Percentiles rank a stretch among this genome's conserved stretches.
phyloP scores from a whole-genome alignment of 768 basidiomycete species.

The Xerocomus brunneocitrinus region DNA sequence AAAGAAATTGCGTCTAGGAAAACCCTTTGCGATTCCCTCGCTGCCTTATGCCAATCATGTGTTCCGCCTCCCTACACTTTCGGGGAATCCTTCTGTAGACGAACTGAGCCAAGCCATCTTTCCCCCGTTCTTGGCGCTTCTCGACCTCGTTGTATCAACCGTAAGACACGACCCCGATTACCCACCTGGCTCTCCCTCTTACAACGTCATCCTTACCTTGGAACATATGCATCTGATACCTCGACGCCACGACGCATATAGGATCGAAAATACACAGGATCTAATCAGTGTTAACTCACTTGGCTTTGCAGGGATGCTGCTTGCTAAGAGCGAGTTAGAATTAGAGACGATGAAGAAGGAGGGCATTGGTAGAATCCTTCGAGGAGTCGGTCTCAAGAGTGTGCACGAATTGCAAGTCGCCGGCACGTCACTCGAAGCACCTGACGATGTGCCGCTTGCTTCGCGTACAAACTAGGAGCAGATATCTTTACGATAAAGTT shows the following conservation, averaged over 20 bases:
- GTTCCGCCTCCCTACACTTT: conserved; percentile 42
- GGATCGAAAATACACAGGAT: conserved; percentile 49
- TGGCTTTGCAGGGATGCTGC: conserved; percentile 85
- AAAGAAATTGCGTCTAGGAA: conserved; percentile 40
- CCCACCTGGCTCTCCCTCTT: conserved; percentile 64
- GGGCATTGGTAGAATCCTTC: conserved; percentile 58
- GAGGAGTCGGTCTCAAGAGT: conserved; percentile 59
- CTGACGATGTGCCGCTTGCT: conserved; percentile 13
- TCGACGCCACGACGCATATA: conserved; percentile 59
- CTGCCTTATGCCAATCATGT: conserved; percentile 83
- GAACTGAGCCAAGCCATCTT: conserved; percentile 52
- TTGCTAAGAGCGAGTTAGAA: conserved; percentile 81
- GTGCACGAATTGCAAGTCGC: conserved; percentile 63
- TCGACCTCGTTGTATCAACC: conserved; percentile 74
- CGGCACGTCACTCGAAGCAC: conserved; percentile 39
- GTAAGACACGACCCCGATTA: conserved; percentile 63
- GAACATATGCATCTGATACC: conserved; percentile 88
- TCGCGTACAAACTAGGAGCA: not conserved
- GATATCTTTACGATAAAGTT: not conserved
- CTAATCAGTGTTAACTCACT: conserved; percentile 75
- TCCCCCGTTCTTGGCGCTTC: conserved; percentile 60
- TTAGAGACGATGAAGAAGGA: conserved; percentile 62
- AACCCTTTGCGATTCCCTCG: conserved; percentile 61
- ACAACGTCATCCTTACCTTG: conserved; percentile 77
- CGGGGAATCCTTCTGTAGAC: conserved; percentile 21